phyloP scores from a whole-genome alignment of 1,139 yeast species.

The Blastobotrys capitulatus region DNA sequence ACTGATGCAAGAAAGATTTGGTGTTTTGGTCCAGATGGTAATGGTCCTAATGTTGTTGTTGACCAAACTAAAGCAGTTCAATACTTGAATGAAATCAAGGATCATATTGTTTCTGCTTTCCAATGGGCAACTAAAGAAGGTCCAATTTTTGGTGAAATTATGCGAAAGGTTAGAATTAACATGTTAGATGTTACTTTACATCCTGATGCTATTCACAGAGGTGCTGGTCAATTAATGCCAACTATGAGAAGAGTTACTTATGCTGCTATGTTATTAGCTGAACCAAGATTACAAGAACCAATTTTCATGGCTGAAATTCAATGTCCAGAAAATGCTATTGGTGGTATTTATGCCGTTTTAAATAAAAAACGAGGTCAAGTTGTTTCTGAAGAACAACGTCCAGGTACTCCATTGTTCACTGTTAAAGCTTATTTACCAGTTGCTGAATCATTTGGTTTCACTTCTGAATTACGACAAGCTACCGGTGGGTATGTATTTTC shows the following conservation, averaged over 20 bases:
- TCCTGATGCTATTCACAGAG: constrained; percentile 99
- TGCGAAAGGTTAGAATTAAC: constrained; percentile 97
- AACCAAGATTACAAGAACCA: constrained; percentile 99
- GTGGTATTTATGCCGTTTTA: constrained; percentile 99
- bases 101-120: constrained; percentile 99
- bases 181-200: constrained; percentile 98
- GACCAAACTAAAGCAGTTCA: constrained; percentile 99
- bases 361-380: constrained; percentile 99
- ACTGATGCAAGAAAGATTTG: constrained; percentile 99
- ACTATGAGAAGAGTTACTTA: constrained; percentile 99
- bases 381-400: constrained; percentile 97
- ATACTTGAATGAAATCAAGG: constrained; percentile 98
- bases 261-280: constrained; percentile 97
- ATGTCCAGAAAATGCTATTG: constrained; percentile 99
- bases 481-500: constrained; percentile 59
- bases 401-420: constrained; percentile 99
- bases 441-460: constrained; percentile 99
- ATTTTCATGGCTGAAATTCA: constrained; percentile 98
- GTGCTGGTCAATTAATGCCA: constrained; percentile 99
- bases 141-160: constrained; percentile 94
- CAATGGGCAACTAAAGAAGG: constrained; percentile 99
- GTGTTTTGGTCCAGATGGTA: constrained; percentile 99
- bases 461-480: constrained; percentile 98
- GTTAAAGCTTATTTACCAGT: constrained; percentile 99
- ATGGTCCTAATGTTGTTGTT: constrained; percentile 97